Base-by-base conservation (phyloP, 371 early-diverging fungal genomes). In the Cokeromyces recurvatus region DNA sequence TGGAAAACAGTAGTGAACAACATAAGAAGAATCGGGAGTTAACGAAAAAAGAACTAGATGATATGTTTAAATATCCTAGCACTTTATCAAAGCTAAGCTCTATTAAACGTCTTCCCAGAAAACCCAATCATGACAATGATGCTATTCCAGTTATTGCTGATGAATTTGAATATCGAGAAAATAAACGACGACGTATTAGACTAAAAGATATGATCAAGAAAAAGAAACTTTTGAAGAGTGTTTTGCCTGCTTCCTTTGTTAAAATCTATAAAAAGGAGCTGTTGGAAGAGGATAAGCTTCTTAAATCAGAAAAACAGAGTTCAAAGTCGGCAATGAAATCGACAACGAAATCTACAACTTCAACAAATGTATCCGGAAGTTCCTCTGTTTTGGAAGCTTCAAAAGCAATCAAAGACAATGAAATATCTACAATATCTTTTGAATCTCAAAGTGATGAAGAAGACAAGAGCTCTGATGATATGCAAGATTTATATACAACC, bases 171-270 rank as follows among this genome's bases (percentile, higher is more conserved):
- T 31, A 27, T 8, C 22, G 38, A 16, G 34, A 35, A 17, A 7
- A 17, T 2, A 46, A 38, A 20, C 23, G 39, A 38, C 5, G 21
- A 14, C 36, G 46, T 10, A 17, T 34, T 3, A 35, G 17, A 14
- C 12, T 46, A 8, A 22, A 16, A 9, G 46, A 46, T 27, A 15
- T n/a, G n/a, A n/a, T 46, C 10, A 25, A 23, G 1, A 35, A 36
- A 19, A 35, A 46, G 16, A 47, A 55, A 20, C 19, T 34, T 7
- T 32, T 55, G 6, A 47, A 48, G 11, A 36, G 48, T 12, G 36
- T 55, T 10, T 29, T 55, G 12, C 55, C 55, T n/a, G 40, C 39
- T 2, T 55, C 55, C 17, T 55, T 39, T 35, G n/a, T 39, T 2
- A 55, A 49, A 9, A 10, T 48, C 2, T 48, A 48, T 48, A 17